Percentiles rank a stretch among this genome's conserved stretches.
Conservation (phyloP, 176 grass and related monocot genomes). For the Chloris gayana region DNA sequence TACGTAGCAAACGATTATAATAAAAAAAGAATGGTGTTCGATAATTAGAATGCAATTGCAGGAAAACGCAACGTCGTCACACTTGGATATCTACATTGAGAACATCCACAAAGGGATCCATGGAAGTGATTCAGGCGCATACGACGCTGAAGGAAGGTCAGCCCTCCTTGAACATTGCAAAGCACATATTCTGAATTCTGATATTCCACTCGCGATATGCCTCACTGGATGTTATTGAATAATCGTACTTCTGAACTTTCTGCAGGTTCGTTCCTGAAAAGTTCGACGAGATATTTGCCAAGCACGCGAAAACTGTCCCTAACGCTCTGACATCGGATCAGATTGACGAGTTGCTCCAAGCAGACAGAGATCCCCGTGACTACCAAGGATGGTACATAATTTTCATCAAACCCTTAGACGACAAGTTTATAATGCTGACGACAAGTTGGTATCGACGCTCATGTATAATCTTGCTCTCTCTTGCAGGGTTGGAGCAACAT, state of each 20-base stretch:
- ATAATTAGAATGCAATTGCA: slow-evolving; percentile 8
- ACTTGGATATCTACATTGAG: slow-evolving; percentile 65
- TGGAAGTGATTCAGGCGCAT: slow-evolving; percentile 68
- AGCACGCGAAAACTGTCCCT: slow-evolving; percentile 54
- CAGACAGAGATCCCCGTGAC: slow-evolving; percentile 57
- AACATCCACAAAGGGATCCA: slow-evolving; percentile 88
- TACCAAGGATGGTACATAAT: slow-evolving; percentile 60
- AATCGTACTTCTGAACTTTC: not conserved
- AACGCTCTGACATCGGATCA: slow-evolving; percentile 65
- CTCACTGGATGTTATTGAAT: not conserved
- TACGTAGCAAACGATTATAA: not conserved
- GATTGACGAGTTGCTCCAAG: slow-evolving; percentile 58
- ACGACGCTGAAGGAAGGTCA: slow-evolving; percentile 74
- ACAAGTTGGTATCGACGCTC: not conserved
- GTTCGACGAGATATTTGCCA: slow-evolving; percentile 74
- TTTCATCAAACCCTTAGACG: not conserved
- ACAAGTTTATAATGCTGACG: not conserved
- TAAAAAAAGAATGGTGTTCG: not conserved
- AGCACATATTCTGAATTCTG: not conserved
- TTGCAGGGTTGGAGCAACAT: slow-evolving; percentile 44
- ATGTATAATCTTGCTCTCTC: not conserved
- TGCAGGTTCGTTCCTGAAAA: slow-evolving; percentile 78
- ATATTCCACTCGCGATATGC: no score
- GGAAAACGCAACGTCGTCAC: slow-evolving; percentile 51
- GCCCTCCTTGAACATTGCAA: not conserved